Evolutionary conservation across 1,284 basidiomycete species (phyloP), one percentile per base, ranked within the genome.

Genomic region (Taiwanofungus camphoratus): DNA sequence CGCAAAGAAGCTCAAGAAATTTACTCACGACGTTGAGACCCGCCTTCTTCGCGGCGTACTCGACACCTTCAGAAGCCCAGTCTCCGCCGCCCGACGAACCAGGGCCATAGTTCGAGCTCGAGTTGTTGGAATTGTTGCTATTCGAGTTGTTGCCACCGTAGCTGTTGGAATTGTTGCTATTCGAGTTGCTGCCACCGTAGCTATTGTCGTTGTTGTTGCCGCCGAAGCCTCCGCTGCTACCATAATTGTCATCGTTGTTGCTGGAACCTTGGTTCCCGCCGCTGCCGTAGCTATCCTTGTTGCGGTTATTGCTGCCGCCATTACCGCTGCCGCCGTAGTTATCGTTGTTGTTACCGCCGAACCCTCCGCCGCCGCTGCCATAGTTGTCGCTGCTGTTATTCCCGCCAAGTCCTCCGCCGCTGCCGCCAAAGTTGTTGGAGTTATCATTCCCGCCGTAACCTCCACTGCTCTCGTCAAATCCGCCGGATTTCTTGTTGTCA

Each of bases 11-110:
- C n/a, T n/a, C n/a, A 9, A 29, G n/a, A n/a, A 29, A 29, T 29
- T 9, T 16, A 64, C 71, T 46, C 49, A 77, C 75, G 5, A 77
- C 1, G 48, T 74, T 65, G 52, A 63, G 69, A 0, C 75, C 75
- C 24, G 67, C 68, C 53, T 69, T 66, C 48, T 63, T 48, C 4
- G 71, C 72, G 24, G 62, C 72, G 36, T 45, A 56, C 44, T 59
- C 53, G 39, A 77, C 59, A 44, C 71, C 69, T 50, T 68, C 65
- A 47, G 67, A 60, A 38, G 70, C 30, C 59, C 58, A 73, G 51
- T 67, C 61, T n/a, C 48, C 44, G 18, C 47, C 46, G 13, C 53
- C 45, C 13, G 39, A 22, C n/a, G 45, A 46, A n/a, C 46, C 42
- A 11, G 48, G 34, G 38, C 44, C 44, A 18, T 52, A 46, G 39